Conservation (phyloP, 2,329 filamentous ascomycete species). For the Aureobasidium sp. region DNA sequence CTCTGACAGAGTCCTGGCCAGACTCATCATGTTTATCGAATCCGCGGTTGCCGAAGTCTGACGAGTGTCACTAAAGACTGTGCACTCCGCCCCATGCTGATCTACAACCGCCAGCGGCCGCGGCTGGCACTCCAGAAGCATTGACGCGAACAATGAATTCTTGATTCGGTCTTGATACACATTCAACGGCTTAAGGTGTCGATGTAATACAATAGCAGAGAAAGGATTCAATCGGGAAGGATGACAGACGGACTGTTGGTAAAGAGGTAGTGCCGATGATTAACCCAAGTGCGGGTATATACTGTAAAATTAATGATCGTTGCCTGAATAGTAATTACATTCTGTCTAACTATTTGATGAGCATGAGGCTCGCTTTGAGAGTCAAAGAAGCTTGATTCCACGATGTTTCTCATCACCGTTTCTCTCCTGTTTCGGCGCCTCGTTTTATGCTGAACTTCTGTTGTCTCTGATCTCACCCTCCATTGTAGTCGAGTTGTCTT, state of each 20-base stretch:
- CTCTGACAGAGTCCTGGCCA: background rate
- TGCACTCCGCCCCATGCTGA: background rate
- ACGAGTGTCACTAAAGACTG: background rate
- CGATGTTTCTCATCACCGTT: too few species aligned
- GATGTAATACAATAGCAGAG: background rate
- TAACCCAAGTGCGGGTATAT: background rate
- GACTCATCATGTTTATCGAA: background rate
- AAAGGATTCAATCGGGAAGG: background rate
- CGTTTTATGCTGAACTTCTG: background rate
- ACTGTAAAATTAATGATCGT: too few species aligned
- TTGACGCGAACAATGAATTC: background rate
- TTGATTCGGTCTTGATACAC: background rate
- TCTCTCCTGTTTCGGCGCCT: too few species aligned
- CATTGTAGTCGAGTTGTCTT: conserved; percentile 20
- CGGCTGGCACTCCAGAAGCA: background rate
- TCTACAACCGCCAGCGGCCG: background rate
- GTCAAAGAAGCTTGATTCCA: too few species aligned
- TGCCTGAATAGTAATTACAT: too few species aligned
- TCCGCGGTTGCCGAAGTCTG: background rate
- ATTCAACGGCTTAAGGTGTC: background rate
- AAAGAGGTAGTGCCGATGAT: background rate
- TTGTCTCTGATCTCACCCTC: conserved; percentile 2
- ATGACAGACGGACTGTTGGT: background rate
- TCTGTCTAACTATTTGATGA: too few species aligned
- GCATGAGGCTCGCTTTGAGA: too few species aligned